Percentiles rank a stretch among this genome's conserved stretches.
Evolutionary conservation across 805 yeast species (phyloP).

Genomic region (Spathaspora girioi): DNA sequence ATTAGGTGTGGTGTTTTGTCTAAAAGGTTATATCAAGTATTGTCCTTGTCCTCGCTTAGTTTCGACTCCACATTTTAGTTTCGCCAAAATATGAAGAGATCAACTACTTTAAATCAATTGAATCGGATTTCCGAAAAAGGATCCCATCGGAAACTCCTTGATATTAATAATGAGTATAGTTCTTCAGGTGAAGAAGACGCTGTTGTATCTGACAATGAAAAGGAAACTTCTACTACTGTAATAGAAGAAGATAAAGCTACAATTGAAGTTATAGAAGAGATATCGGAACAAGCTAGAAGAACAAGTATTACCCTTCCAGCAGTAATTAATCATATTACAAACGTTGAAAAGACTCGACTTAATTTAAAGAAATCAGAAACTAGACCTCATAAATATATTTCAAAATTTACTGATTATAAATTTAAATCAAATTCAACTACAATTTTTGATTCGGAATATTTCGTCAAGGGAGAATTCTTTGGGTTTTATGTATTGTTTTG

Average conservation of each 20-base stretch:
- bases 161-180: slow-evolving; percentile 14
- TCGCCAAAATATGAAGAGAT: not conserved
- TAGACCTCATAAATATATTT: slow-evolving; percentile 20
- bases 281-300: not conserved
- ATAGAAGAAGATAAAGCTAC: not conserved
- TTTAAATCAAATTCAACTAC: slow-evolving; percentile 38
- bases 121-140: slow-evolving; percentile 14
- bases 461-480: slow-evolving; percentile 50
- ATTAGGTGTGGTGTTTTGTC: no score
- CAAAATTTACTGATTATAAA: slow-evolving; percentile 53
- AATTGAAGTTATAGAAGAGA: not conserved
- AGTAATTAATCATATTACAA: slow-evolving; percentile 2
- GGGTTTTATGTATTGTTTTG: slow-evolving; percentile 83
- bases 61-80: not conserved
- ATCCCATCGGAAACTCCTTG: slow-evolving; percentile 15
- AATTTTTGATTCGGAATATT: slow-evolving; percentile 51
- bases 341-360: slow-evolving; percentile 5
- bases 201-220: not conserved
- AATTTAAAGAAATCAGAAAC: slow-evolving; percentile 4
- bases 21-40: no score
- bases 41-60: not conserved
- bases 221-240: not conserved
- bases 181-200: slow-evolving; percentile 5
- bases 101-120: slow-evolving; percentile 8
- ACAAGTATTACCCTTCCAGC: slow-evolving; percentile 2